A percentile compares a stretch with the other conserved stretches of the same genome.
phyloP scores from a whole-genome alignment of 805 yeast species.

The Ogataea ramenticola region DNA sequence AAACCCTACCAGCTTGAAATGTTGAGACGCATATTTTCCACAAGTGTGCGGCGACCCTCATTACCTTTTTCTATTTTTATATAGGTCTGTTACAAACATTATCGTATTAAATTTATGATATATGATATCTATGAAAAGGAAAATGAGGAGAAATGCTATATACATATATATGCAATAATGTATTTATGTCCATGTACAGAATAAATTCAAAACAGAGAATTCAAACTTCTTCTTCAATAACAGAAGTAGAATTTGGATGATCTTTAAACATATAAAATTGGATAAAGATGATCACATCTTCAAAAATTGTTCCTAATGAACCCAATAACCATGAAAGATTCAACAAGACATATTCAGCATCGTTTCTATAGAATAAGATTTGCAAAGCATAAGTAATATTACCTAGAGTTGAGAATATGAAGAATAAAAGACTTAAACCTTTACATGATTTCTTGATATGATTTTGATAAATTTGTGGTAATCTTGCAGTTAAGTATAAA shows the following conservation, averaged over 20 bases:
- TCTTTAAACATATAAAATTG: constrained; percentile 60
- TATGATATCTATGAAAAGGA: too few species aligned
- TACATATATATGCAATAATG: too few species aligned
- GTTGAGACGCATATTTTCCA: too few species aligned
- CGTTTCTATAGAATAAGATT: constrained; percentile 58
- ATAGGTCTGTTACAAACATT: too few species aligned
- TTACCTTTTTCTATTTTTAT: too few species aligned
- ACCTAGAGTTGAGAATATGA: constrained; percentile 67
- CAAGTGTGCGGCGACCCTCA: too few species aligned
- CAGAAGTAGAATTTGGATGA: constrained; percentile 2
- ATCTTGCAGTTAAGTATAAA: constrained; percentile 62
- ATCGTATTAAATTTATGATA: too few species aligned
- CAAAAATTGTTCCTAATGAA: constrained; percentile 67
- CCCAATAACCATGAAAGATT: constrained; percentile 77
- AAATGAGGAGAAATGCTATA: too few species aligned
- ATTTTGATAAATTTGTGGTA: constrained; percentile 83
- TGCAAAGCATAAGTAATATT: constrained; percentile 71
- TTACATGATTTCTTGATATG: constrained; percentile 68
- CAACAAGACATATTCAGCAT: constrained; percentile 48
- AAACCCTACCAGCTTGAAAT: too few species aligned
- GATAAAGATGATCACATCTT: constrained; percentile 56
- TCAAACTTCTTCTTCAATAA: background rate
- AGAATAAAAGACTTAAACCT: constrained; percentile 80
- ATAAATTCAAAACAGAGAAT: too few species aligned
- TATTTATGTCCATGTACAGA: too few species aligned